phyloP scores from a whole-genome alignment of 805 yeast species.

The Wickerhamiella musiphila region DNA sequence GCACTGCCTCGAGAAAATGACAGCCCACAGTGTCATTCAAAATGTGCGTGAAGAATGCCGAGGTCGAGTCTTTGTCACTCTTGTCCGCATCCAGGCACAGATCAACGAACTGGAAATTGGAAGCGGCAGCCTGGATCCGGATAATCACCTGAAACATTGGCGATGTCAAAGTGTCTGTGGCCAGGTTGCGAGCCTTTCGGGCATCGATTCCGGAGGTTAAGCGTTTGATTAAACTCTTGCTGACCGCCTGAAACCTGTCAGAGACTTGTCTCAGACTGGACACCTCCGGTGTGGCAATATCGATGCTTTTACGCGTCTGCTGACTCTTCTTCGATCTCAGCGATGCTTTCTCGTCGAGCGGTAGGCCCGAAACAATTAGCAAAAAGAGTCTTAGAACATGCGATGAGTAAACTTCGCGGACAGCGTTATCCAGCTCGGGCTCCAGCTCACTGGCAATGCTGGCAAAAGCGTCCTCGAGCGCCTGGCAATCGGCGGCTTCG shows the following conservation, averaged over 20 bases:
- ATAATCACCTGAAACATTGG: slow-evolving; percentile 40
- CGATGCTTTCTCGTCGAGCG: slow-evolving; percentile 50
- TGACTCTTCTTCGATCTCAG: slow-evolving; percentile 70
- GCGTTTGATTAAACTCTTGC: slow-evolving; percentile 20
- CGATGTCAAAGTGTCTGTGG: slow-evolving; percentile 67
- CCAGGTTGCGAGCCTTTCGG: slow-evolving; percentile 46
- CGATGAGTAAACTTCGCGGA: slow-evolving; percentile 70
- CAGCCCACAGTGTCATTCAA: slow-evolving; percentile 84
- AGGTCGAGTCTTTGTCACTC: slow-evolving; percentile 29
- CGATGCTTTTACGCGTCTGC: slow-evolving; percentile 54
- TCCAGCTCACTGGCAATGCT: slow-evolving; percentile 51
- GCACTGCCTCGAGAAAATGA: slow-evolving; percentile 64
- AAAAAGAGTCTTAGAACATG: slow-evolving; percentile 66
- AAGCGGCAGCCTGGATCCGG: slow-evolving; percentile 4
- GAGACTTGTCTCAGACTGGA: slow-evolving; percentile 72
- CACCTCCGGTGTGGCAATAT: slow-evolving; percentile 22
- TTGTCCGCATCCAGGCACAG: slow-evolving; percentile 28
- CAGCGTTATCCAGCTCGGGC: slow-evolving; percentile 45
- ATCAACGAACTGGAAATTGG: slow-evolving; percentile 26
- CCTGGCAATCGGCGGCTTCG: slow-evolving; percentile 22
- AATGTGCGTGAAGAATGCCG: slow-evolving; percentile 63
- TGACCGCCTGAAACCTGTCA: slow-evolving; percentile 33
- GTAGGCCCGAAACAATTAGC: slow-evolving; percentile 58
- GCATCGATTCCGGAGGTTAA: slow-evolving; percentile 20
- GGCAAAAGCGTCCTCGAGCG: slow-evolving; percentile 18